Evolutionary conservation across 2,329 filamentous ascomycete species (phyloP), one percentile per base, ranked within the genome.

Genomic region (Pyrenochaeta sp.): DNA sequence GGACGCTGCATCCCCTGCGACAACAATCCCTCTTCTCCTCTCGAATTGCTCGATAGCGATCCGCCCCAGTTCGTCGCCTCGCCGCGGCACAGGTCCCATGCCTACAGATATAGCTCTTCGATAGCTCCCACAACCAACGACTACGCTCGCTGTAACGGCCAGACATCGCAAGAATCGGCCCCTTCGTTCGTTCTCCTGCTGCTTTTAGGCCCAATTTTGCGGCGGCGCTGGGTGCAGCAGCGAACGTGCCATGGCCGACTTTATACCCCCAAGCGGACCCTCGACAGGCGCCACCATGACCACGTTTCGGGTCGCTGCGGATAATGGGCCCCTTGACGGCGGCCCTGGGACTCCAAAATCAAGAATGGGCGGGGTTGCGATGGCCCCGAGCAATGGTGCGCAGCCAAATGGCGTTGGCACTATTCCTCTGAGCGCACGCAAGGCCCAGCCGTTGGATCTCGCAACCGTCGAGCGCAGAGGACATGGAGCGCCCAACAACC

Each of bases 381-480:
- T 49, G 40, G 41, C 60, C n/a, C 32, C 60, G 15, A 44, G 48
- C 21, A 67, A 55, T 40, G 61, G 59, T 27, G 68, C 69, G 31
- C 72, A 69, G 26, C 62, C 68, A n/a, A 73, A 66, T 44, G 73
- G 68, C 47, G 65, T 65, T 34, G 65, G 61, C 36, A 80, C 82
- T 22, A 70, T 71, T 48, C 84, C 85, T 36, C 74, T 87, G 64
- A 87, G 84, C 73, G 82, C 82, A 63, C 80, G 84, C 56, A 78
- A 82, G 60, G 82, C 84, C 27, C 77, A 80, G 45, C 84, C 90
- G 32, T 78, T 99, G 49, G 92, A 97, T 63, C 76, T 97, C 59
- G 85, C 84, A 36, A 96, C 90, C 1, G 94, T 99, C 48, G 94
- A 97, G 77, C 87, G 93, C 65, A 87, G 91, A 71, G 92, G 90